These are phyloP conservation scores for Acer saccharum DNA, from an alignment of 345 rosid species.

Conservation along the genomic window DNA sequence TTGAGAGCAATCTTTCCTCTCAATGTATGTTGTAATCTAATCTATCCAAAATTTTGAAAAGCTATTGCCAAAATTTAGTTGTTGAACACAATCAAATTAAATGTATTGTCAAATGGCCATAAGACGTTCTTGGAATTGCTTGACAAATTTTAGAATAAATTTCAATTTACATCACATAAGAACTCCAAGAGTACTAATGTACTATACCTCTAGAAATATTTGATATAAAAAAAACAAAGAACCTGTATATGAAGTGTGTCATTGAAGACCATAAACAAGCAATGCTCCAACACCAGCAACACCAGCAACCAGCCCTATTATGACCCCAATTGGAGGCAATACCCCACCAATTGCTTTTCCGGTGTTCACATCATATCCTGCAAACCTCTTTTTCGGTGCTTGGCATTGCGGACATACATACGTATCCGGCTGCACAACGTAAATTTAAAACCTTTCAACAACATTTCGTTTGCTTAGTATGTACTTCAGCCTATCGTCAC, in stretches of 20 bases:
- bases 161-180: not conserved
- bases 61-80: too few species aligned
- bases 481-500: not conserved
- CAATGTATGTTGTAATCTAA: too few species aligned
- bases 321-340: conserved; percentile 88
- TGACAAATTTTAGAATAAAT: not conserved
- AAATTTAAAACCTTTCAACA: not conserved
- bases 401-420: conserved; percentile 87
- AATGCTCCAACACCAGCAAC: conserved; percentile 85
- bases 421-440: conserved; percentile 67
- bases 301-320: conserved; percentile 78
- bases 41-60: too few species aligned
- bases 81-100: too few species aligned
- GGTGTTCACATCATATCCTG: conserved; percentile 73
- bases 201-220: not conserved
- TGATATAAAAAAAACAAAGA: not conserved
- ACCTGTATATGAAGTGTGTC: conserved; percentile 3
- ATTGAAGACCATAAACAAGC: conserved; percentile 93
- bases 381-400: conserved; percentile 96
- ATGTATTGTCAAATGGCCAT: not conserved
- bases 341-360: conserved; percentile 92
- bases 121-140: not conserved
- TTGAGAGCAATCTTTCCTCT: too few species aligned
- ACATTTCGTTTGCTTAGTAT: not conserved
- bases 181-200: not conserved